Evolutionary conservation across 345 rosid species (phyloP).

Genomic region (Melastoma malabathricum): DNA sequence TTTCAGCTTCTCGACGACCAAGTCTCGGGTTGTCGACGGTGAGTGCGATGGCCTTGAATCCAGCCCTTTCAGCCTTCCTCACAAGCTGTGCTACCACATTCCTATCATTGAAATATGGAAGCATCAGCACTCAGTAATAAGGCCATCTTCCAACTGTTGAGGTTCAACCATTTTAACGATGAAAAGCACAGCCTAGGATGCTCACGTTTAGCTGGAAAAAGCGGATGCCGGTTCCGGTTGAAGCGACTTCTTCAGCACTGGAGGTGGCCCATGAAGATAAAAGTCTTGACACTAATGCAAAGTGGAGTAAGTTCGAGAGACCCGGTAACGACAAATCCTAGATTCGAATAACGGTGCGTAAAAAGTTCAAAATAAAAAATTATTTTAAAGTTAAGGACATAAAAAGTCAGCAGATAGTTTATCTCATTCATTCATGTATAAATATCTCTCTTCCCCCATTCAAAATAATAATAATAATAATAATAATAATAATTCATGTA

Average conservation of each 20-base stretch:
- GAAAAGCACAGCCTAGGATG: slow-evolving; percentile 2
- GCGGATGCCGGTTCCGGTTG: slow-evolving; percentile 76
- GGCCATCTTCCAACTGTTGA: too few relatives aligned
- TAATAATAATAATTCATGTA: too few relatives aligned
- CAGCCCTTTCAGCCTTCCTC: slow-evolving; percentile 84
- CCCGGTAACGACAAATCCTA: neutral
- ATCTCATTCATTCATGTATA: too few relatives aligned
- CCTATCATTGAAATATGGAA: slow-evolving; percentile 37
- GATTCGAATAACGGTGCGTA: too few relatives aligned
- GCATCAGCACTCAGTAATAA: neutral
- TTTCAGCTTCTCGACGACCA: slow-evolving; percentile 87
- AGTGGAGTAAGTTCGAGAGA: too few relatives aligned
- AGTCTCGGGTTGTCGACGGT: slow-evolving; percentile 91
- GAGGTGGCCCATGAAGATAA: slow-evolving; percentile 93
- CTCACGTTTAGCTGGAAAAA: slow-evolving; percentile 88
- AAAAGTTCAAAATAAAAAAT: too few relatives aligned
- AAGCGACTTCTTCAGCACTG: slow-evolving; percentile 89
- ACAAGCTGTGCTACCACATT: slow-evolving; percentile 75
- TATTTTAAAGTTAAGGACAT: too few relatives aligned
- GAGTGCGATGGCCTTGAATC: slow-evolving; percentile 91
- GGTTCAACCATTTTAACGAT: too few relatives aligned
- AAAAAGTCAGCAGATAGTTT: too few relatives aligned
- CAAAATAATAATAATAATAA: too few relatives aligned
- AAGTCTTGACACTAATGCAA: too few relatives aligned
- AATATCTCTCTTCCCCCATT: too few relatives aligned